Evolutionary conservation across 2,329 filamentous ascomycete species (phyloP).

Genomic region (Fusarium coicis): DNA sequence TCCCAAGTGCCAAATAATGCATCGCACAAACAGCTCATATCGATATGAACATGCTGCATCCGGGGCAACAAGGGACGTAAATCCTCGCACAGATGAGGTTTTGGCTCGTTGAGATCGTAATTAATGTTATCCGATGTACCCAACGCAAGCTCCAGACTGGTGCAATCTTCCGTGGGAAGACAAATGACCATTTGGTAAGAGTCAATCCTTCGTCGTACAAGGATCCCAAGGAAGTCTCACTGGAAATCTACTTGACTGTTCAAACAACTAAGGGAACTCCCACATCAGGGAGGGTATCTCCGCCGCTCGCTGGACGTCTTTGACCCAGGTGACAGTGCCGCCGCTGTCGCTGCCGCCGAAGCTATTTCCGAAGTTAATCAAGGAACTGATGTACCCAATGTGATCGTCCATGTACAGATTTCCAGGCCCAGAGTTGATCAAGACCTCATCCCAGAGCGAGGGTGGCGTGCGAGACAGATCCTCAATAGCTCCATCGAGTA

Average conservation of each 20-base stretch:
- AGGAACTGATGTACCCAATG: too few species aligned
- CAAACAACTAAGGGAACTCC: neutral
- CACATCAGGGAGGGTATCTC: neutral
- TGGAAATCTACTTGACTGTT: accelerated
- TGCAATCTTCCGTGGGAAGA: neutral
- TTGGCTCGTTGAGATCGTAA: accelerated
- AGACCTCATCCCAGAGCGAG: neutral
- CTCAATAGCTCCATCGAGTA: neutral
- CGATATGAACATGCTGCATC: constrained; percentile 2
- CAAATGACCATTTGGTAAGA: neutral
- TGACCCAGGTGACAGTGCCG: neutral
- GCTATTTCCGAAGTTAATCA: too few species aligned
- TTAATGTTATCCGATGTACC: neutral
- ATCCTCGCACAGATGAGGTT: neutral
- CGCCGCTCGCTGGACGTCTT: neutral
- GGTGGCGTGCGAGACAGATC: neutral
- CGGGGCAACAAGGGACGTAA: neutral
- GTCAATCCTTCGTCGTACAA: neutral
- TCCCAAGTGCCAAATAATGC: neutral
- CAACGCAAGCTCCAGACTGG: neutral
- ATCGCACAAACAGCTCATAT: neutral
- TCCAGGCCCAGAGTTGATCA: neutral
- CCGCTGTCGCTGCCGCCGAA: too few species aligned
- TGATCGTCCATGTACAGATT: neutral
- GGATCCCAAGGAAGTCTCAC: neutral